Evolutionary conservation across 176 grass and related monocot species (phyloP).

Genomic region (Oryza meridionalis): DNA sequence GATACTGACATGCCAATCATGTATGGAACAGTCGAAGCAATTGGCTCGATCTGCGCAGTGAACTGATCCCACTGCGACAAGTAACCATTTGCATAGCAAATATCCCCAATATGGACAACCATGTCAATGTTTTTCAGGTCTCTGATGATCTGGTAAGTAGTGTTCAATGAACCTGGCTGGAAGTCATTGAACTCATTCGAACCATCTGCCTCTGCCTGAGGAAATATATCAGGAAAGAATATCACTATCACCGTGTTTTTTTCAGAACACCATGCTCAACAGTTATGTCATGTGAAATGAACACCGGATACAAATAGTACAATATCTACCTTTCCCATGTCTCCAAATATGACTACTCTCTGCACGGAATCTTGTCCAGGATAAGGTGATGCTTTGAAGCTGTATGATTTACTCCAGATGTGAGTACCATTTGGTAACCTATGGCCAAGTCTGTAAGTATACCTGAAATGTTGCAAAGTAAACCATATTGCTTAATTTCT

Average conservation of each 20-base stretch:
- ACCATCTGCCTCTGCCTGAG: slow-evolving; percentile 81
- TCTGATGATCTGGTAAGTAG: slow-evolving; percentile 69
- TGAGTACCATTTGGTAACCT: slow-evolving; percentile 58
- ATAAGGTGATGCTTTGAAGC: slow-evolving; percentile 83
- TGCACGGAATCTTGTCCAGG: slow-evolving; percentile 87
- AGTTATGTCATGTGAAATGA: not conserved
- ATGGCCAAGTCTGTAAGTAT: slow-evolving; percentile 80
- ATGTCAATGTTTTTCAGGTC: slow-evolving; percentile 80
- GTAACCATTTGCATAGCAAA: slow-evolving; percentile 82
- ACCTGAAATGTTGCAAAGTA: slow-evolving; percentile 51
- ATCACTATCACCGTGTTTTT: not conserved
- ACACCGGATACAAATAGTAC: slow-evolving; percentile 16
- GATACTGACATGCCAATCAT: slow-evolving; percentile 80
- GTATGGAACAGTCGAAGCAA: slow-evolving; percentile 78
- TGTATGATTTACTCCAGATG: slow-evolving; percentile 75
- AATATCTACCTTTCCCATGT: slow-evolving; percentile 88
- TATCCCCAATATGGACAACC: slow-evolving; percentile 87
- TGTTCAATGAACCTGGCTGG: slow-evolving; percentile 80
- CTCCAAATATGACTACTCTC: slow-evolving; percentile 82
- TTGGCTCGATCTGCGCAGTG: slow-evolving; percentile 78
- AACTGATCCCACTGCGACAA: slow-evolving; percentile 96
- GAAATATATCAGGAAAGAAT: slow-evolving; percentile 11
- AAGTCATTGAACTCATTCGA: slow-evolving; percentile 81
- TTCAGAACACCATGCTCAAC: not conserved
- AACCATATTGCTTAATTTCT: slow-evolving; percentile 6